phyloP scores from a whole-genome alignment of 169 alveolate species.

The Eimeria sp. region DNA sequence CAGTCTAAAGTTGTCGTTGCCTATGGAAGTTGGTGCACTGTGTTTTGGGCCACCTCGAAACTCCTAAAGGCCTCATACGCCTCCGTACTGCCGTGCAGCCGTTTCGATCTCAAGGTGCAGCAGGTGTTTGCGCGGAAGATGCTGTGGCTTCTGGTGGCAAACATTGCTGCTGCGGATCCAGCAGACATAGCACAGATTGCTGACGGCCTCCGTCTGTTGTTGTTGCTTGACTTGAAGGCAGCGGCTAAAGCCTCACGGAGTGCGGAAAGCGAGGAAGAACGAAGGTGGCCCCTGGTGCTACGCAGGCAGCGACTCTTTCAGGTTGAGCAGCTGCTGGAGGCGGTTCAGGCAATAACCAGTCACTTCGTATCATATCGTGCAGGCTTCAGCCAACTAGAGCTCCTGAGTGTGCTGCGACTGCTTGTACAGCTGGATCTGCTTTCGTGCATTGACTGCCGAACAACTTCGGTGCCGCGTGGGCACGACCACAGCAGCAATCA shows the following conservation, averaged over 20 bases:
- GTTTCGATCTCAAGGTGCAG: background rate
- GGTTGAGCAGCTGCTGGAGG: background rate
- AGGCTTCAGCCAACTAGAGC: background rate
- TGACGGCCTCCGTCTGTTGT: conserved; percentile 47
- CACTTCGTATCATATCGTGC: conserved; percentile 2
- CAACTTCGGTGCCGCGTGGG: background rate
- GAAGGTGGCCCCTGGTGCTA: conserved; percentile 7
- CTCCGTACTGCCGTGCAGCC: background rate
- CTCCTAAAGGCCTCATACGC: conserved; percentile 1
- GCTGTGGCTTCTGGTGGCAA: background rate
- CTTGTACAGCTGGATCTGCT: conserved; percentile 60
- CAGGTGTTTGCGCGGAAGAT: conserved; percentile 1
- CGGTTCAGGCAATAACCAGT: background rate
- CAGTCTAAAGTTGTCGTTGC: background rate
- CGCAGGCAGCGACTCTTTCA: conserved; percentile 16
- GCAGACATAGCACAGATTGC: conserved; percentile 2
- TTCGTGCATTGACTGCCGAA: background rate
- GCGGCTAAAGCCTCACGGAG: background rate
- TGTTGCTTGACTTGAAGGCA: conserved; percentile 30
- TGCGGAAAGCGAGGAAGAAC: background rate
- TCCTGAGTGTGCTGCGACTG: conserved; percentile 10
- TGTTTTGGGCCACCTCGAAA: conserved; percentile 41
- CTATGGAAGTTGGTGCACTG: conserved; percentile 65
- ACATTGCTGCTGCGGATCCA: background rate
- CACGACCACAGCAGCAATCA: background rate